Percentiles rank a stretch among this genome's conserved stretches.
Evolutionary conservation across 208 protist species (phyloP).

Genomic region (Wallacemonas rigidus): DNA sequence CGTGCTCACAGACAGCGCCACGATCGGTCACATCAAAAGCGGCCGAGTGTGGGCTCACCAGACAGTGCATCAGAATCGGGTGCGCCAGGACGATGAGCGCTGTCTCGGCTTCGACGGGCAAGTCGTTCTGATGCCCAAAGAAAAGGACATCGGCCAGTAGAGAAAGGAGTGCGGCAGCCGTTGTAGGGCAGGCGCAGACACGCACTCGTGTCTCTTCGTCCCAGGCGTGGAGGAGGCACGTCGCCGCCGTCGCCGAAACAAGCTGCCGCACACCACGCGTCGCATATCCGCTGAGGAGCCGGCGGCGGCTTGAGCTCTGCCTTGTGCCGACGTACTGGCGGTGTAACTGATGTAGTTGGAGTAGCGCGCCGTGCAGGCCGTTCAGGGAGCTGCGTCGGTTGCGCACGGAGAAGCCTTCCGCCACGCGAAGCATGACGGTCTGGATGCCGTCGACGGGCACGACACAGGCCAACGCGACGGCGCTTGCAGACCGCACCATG

Average conservation of each 20-base stretch:
- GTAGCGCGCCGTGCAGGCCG: slow-evolving; percentile 68
- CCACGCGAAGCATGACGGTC: background rate
- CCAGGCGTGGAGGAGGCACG: slow-evolving; percentile 20
- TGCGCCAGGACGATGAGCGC: slow-evolving; percentile 7
- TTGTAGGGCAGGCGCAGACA: slow-evolving; percentile 51
- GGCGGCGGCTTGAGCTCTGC: slow-evolving; percentile 34
- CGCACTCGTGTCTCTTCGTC: slow-evolving; percentile 20
- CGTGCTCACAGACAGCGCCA: slow-evolving; percentile 31
- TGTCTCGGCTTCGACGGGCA: background rate
- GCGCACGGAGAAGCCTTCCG: slow-evolving; percentile 8
- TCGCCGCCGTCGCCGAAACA: slow-evolving; percentile 26
- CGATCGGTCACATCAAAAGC: slow-evolving; percentile 25
- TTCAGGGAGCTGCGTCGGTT: slow-evolving; percentile 34
- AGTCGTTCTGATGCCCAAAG: slow-evolving; percentile 24
- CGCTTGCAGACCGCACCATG: slow-evolving; percentile 81
- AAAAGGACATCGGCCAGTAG: slow-evolving; percentile 64
- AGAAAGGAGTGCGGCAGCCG: slow-evolving; percentile 50
- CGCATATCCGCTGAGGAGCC: slow-evolving; percentile 42
- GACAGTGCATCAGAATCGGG: background rate
- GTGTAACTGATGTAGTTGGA: slow-evolving; percentile 84
- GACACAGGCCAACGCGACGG: slow-evolving; percentile 73
- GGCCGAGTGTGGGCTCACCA: background rate
- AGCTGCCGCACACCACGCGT: slow-evolving; percentile 19
- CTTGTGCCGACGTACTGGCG: slow-evolving; percentile 75
- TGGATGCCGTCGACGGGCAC: slow-evolving; percentile 43